Percentiles rank a stretch among this genome's conserved stretches.
Evolutionary conservation across 306 rosid species (phyloP).

Genomic region (Fagus sylvatica): DNA sequence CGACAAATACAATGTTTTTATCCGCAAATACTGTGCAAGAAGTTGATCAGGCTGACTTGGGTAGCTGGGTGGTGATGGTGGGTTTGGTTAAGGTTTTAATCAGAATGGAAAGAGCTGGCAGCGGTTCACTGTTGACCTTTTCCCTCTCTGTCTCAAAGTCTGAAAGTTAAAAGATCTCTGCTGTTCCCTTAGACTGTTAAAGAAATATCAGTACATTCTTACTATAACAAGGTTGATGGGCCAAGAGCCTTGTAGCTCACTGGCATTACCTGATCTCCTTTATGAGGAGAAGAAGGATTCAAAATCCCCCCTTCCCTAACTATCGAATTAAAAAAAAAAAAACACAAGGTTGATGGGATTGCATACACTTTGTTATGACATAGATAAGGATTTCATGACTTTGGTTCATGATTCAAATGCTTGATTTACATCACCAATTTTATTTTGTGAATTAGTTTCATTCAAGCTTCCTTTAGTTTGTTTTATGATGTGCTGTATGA

Average conservation of each 20-base stretch:
- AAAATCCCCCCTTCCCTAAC: too few relatives aligned
- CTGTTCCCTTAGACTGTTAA: neutral
- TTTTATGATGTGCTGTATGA: slow-evolving; percentile 12
- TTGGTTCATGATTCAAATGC: slow-evolving; percentile 10
- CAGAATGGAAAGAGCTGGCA: neutral
- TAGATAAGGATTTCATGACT: neutral
- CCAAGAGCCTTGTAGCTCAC: too few relatives aligned
- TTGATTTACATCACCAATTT: slow-evolving; percentile 2
- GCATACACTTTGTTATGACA: neutral
- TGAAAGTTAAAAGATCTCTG: neutral
- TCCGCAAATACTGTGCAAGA: neutral
- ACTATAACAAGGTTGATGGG: neutral
- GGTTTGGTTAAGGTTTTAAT: neutral
- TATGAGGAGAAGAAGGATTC: too few relatives aligned
- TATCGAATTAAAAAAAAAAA: too few relatives aligned
- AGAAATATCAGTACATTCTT: neutral
- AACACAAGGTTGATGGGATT: neutral
- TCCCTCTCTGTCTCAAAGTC: neutral
- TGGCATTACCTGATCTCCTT: too few relatives aligned
- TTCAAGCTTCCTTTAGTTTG: slow-evolving; percentile 6
- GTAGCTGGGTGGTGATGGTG: neutral
- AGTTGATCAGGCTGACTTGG: neutral
- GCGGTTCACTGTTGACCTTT: neutral
- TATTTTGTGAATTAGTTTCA: neutral
- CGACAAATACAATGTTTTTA: neutral